These are phyloP conservation scores for Cystobasidium ongulense DNA, from an alignment of 768 basidiomycete species.

Conservation along the genomic window DNA sequence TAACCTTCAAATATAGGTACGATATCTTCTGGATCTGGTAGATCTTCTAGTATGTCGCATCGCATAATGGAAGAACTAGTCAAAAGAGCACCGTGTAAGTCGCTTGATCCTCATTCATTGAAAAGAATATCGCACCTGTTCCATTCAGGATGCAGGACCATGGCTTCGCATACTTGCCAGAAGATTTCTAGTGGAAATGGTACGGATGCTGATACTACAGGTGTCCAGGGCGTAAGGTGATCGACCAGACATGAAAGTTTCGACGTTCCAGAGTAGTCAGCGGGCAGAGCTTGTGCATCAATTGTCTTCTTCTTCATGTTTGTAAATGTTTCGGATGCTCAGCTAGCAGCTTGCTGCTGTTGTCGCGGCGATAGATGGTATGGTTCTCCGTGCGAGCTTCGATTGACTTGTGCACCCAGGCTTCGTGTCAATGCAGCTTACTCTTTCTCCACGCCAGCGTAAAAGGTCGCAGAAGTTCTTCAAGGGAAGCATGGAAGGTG, in stretches of 20 bases:
- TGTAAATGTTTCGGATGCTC: no score
- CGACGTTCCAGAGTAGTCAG: background rate
- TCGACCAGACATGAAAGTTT: background rate
- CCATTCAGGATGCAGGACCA: constrained; percentile 23
- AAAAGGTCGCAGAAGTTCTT: no score
- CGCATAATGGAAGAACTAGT: constrained; percentile 20
- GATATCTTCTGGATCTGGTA: background rate
- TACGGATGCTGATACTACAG: background rate
- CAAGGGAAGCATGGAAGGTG: background rate
- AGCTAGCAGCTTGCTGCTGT: no score
- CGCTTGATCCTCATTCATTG: background rate
- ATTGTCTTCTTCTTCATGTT: background rate
- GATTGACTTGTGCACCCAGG: no score
- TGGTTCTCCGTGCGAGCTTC: no score
- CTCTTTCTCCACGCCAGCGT: no score
- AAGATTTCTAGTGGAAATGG: constrained; percentile 10
- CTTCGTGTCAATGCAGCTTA: no score
- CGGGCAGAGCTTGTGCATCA: constrained; percentile 2
- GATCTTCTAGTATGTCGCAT: constrained; percentile 3
- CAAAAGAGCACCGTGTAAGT: background rate
- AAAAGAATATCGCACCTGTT: constrained; percentile 3
- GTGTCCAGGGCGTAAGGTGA: background rate
- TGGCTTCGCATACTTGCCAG: constrained; percentile 11
- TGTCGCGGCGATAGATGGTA: no score
- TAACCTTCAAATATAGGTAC: background rate